Conservation (phyloP, 345 rosid genomes). For the Raphanus raphanistrum region DNA sequence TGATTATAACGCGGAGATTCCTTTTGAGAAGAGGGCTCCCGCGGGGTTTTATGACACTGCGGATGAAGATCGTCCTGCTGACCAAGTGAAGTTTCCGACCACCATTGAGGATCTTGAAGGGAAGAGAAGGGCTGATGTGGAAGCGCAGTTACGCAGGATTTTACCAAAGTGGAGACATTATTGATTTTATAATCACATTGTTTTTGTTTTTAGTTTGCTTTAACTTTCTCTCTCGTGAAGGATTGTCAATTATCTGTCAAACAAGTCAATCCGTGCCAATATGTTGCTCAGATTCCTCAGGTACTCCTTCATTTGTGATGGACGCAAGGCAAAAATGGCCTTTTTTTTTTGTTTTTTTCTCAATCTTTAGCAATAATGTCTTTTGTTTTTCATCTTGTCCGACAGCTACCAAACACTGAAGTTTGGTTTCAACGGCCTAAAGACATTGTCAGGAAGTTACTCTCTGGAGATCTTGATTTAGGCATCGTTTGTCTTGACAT, state of each 20-base stretch:
- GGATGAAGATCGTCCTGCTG: too few relatives aligned
- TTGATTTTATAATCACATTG: background rate
- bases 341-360: too few relatives aligned
- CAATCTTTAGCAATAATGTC: too few relatives aligned
- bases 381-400: too few relatives aligned
- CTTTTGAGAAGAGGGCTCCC: too few relatives aligned
- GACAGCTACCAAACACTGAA: slow-evolving; percentile 75
- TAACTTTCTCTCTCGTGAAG: slow-evolving; percentile 43
- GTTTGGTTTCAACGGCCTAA: slow-evolving; percentile 99
- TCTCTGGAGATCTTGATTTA: slow-evolving; percentile 94
- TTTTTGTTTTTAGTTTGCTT: slow-evolving; percentile 2
- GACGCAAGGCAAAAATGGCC: too few relatives aligned
- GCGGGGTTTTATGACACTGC: too few relatives aligned
- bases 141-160: slow-evolving; percentile 72
- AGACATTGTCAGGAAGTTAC: slow-evolving; percentile 77
- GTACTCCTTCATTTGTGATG: slow-evolving; percentile 39
- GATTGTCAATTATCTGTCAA: slow-evolving; percentile 80
- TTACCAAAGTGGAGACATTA: too few relatives aligned
- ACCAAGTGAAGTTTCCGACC: too few relatives aligned
- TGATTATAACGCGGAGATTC: too few relatives aligned
- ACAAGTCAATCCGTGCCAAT: slow-evolving; percentile 91
- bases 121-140: slow-evolving; percentile 88
- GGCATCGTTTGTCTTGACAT: slow-evolving; percentile 92
- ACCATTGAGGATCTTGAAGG: too few relatives aligned
- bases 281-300: slow-evolving; percentile 91